Base-by-base conservation (phyloP, 2,329 filamentous ascomycete genomes). In the Colletotrichum australisinense region DNA sequence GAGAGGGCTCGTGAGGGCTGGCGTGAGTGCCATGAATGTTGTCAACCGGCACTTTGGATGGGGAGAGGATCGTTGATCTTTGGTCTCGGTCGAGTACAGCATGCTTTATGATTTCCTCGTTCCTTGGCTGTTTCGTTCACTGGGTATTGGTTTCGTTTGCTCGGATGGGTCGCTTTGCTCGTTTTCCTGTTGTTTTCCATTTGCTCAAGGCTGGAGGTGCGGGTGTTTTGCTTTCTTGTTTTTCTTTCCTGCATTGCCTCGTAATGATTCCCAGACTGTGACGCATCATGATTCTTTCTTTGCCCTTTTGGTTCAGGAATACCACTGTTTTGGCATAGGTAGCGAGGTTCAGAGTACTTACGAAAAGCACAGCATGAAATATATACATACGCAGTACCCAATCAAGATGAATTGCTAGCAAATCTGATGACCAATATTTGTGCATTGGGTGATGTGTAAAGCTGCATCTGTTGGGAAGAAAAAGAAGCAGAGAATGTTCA, bases 21-120 rank as follows among this genome's bases (percentile, higher is more conserved):
- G 89, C 1, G 80, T 89, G 9, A 82, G 83, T 58, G 87, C 87
- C 9, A 88, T 89, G 84, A 86, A 85, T 32, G 82, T 86, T 32
- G 83, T 90, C 28, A 88, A 90, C 75, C 81, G 86, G 16, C 88
- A 88, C 46, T 81, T 89, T 69, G 88, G 88, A 35, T 90, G 88
- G 88, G 87, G 88, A 22, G 80, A 72, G 11, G 78, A 83, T 71
- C 68, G 69, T 22, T 74, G 60, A 60, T 63, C 38, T 53, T 28
- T n/a, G 46, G 22, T 38, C 14, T 55, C 57, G 32, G 11, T 19
- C 59, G 35, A 22, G n/a, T 22, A 42, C n/a, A 26, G 35, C 22
- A 30, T 28, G 57, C 19, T 11, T 16, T 38, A 42, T 46, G 2
- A 9, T 2, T 49, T 22, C 42, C 19, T n/a, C 8, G 19, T 22